Conservation (phyloP, 495 filamentous ascomycete species). For the Aspergillus biplanus region DNA sequence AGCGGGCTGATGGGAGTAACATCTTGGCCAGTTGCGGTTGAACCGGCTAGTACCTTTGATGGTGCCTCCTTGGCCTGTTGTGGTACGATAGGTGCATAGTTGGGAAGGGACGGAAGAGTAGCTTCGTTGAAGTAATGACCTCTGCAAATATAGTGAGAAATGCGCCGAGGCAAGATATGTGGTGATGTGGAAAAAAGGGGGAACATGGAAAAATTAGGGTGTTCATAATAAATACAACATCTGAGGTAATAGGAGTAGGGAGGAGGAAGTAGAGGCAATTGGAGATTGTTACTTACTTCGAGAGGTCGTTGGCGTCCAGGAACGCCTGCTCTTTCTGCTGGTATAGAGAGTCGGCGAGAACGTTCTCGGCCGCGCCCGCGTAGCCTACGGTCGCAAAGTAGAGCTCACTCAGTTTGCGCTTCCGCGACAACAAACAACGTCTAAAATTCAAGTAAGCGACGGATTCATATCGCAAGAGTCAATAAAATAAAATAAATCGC, state of each 20-base stretch:
- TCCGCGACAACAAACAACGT: conserved; percentile 74
- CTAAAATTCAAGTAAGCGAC: conserved; percentile 54
- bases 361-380: conserved; percentile 55
- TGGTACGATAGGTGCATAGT: conserved; percentile 44
- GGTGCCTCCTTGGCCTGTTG: conserved; percentile 32
- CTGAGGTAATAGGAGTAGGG: conserved; percentile 31
- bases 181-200: background rate
- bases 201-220: background rate
- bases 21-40: conserved; percentile 23
- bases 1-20: conserved; percentile 26
- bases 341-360: conserved; percentile 56
- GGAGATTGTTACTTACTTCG: conserved; percentile 64
- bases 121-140: conserved; percentile 71
- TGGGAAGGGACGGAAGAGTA: conserved; percentile 63
- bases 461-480: conserved; percentile 23
- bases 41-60: conserved; percentile 27
- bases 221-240: conserved; percentile 28
- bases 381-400: conserved; percentile 61
- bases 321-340: conserved; percentile 60
- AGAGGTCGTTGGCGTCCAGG: conserved; percentile 73
- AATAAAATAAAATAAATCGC: conserved; percentile 21
- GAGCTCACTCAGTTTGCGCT: conserved; percentile 82
- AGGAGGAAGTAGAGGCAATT: conserved; percentile 5
- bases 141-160: conserved; percentile 53
- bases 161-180: conserved; percentile 24